A percentile compares a stretch with the other conserved stretches of the same genome.
phyloP scores from a whole-genome alignment of 371 early-diverging fungal genomes.

The Mucor saturninus region DNA sequence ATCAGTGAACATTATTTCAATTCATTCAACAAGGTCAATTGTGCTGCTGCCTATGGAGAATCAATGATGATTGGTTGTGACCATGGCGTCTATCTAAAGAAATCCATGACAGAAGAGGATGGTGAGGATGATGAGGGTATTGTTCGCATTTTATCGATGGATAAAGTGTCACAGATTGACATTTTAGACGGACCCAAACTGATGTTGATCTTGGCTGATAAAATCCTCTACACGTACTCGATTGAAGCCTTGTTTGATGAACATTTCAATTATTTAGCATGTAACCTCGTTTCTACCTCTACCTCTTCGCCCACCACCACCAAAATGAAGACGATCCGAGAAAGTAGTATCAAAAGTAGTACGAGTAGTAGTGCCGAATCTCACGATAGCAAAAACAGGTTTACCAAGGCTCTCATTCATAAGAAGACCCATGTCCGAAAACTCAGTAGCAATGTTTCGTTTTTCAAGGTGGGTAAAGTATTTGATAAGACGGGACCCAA shows the following conservation, averaged over 20 bases:
- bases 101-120: not conserved
- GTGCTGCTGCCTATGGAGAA: slow-evolving; percentile 31
- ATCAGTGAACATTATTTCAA: slow-evolving; percentile 39
- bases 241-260: slow-evolving; percentile 62
- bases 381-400: not conserved
- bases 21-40: slow-evolving; percentile 40
- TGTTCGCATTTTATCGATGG: slow-evolving; percentile 69
- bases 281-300: slow-evolving; percentile 2
- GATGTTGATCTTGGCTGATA: slow-evolving; percentile 83
- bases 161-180: slow-evolving; percentile 85
- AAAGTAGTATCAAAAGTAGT: slow-evolving; percentile 1
- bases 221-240: slow-evolving; percentile 76
- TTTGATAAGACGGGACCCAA: slow-evolving; percentile 34
- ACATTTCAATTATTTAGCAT: not conserved
- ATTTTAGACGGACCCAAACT: slow-evolving; percentile 76
- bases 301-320: slow-evolving; percentile 3
- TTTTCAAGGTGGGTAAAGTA: slow-evolving; percentile 88
- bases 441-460: slow-evolving; percentile 80
- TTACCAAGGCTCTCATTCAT: not conserved
- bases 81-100: slow-evolving; percentile 51
- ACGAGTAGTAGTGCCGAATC: not conserved
- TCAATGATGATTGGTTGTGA: slow-evolving; percentile 49
- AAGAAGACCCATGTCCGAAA: slow-evolving; percentile 54
- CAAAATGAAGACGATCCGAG: slow-evolving; percentile 7
- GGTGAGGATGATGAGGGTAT: slow-evolving; percentile 36